phyloP scores from a whole-genome alignment of 495 filamentous ascomycete genomes.

The Annulohypoxylon maeteangense region DNA sequence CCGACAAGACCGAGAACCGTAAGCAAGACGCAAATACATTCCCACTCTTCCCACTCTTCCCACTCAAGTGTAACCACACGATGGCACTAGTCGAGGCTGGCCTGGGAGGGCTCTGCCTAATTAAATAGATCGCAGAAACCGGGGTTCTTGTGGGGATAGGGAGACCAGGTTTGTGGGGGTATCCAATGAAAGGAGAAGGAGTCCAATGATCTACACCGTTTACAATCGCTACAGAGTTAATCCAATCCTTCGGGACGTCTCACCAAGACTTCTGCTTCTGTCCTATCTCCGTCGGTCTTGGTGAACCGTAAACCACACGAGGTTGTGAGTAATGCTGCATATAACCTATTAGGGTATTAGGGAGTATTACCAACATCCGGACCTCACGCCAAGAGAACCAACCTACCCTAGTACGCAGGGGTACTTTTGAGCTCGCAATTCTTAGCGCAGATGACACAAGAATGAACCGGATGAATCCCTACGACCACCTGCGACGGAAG shows the following conservation, averaged over 20 bases:
- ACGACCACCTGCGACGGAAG: not conserved
- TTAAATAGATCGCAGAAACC: slow-evolving; percentile 17
- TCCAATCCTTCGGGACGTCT: slow-evolving; percentile 14
- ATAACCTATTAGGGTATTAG: no score
- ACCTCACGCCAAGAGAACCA: slow-evolving; percentile 24
- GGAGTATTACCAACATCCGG: not conserved
- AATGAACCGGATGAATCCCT: not conserved
- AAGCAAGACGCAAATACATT: slow-evolving; percentile 34
- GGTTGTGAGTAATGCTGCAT: no score
- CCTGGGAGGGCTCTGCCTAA: slow-evolving; percentile 7
- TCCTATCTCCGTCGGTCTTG: not conserved
- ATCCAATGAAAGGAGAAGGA: slow-evolving; percentile 15
- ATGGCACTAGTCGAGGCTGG: slow-evolving; percentile 18
- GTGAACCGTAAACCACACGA: not conserved
- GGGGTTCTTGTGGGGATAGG: slow-evolving; percentile 9
- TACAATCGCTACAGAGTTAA: not conserved
- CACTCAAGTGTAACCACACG: slow-evolving; percentile 32
- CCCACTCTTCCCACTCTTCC: no score
- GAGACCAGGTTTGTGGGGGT: slow-evolving; percentile 16
- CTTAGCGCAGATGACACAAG: slow-evolving; percentile 36
- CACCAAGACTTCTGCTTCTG: not conserved
- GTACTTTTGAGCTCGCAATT: slow-evolving; percentile 38
- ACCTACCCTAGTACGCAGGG: slow-evolving; percentile 22
- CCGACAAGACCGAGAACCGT: slow-evolving; percentile 39
- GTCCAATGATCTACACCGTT: not conserved